A percentile compares a stretch with the other conserved stretches of the same genome.
Conservation (phyloP, 306 rosid genomes). For the Dryas drummondii region DNA sequence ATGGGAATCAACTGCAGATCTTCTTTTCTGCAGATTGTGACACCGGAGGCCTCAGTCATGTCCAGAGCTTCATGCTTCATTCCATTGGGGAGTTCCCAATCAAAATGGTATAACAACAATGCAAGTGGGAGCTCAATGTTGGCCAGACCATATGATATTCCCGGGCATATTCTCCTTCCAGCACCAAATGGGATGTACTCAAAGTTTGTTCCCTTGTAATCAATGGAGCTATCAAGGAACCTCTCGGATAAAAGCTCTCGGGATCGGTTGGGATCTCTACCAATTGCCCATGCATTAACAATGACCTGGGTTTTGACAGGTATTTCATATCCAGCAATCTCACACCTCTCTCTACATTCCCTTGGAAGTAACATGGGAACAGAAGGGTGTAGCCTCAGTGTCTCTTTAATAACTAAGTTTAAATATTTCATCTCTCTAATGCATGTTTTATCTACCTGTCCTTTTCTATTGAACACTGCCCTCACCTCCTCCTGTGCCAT, state of each 20-base stretch:
- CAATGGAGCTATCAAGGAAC: not conserved
- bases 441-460: constrained; percentile 21
- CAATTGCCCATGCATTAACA: constrained; percentile 19
- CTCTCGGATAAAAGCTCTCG: not conserved
- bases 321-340: not conserved
- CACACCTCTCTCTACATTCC: constrained; percentile 31
- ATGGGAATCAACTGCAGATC: constrained; percentile 1
- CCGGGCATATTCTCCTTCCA: constrained; percentile 7
- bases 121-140: constrained; percentile 1
- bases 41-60: not conserved
- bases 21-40: not conserved
- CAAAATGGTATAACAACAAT: not conserved
- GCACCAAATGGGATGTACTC: not conserved
- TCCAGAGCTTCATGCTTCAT: not conserved
- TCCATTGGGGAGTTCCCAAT: not conserved
- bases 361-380: constrained; percentile 40
- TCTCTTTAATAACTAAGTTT: constrained; percentile 31
- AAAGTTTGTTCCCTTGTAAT: not conserved
- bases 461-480: constrained; percentile 21
- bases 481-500: constrained; percentile 42
- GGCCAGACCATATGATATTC: not conserved
- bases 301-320: not conserved
- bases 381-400: constrained; percentile 33
- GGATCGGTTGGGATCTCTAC: constrained; percentile 16
- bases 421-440: constrained; percentile 30